Percentiles rank a stretch among this genome's conserved stretches.
phyloP scores from a whole-genome alignment of 129 eudicot genomes.

The Deinandra increscens region DNA sequence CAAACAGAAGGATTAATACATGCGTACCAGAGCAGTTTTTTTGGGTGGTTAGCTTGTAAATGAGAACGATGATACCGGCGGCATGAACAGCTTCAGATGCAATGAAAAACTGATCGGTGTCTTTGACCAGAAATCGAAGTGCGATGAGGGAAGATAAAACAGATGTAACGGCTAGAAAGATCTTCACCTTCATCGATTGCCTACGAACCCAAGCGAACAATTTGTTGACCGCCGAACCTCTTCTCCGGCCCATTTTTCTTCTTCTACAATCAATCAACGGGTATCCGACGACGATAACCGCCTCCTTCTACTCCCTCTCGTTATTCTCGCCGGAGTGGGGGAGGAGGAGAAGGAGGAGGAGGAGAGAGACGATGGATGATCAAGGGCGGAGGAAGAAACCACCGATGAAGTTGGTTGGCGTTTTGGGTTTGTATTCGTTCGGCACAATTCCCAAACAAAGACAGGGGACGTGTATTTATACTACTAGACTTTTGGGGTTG shows the following conservation, averaged over 20 bases:
- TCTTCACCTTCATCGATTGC: conserved; percentile 70
- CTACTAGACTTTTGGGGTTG: background rate
- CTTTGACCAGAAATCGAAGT: conserved; percentile 49
- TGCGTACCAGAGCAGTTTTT: conserved; percentile 72
- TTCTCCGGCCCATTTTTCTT: conserved; percentile 50
- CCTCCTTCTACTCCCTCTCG: conserved; percentile 12
- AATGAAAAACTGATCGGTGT: conserved; percentile 62
- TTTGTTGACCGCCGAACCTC: conserved; percentile 67
- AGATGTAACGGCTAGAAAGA: conserved; percentile 43
- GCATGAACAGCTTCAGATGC: conserved; percentile 75
- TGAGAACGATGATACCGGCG: conserved; percentile 66
- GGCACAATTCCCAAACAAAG: background rate
- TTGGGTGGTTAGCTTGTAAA: conserved; percentile 72
- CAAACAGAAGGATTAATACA: background rate
- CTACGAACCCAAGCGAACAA: conserved; percentile 69
- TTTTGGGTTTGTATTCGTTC: conserved; percentile 16
- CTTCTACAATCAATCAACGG: background rate
- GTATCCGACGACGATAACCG: conserved; percentile 13
- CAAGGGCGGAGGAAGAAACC: conserved; percentile 27
- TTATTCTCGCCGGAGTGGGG: conserved; percentile 12
- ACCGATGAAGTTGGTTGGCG: conserved; percentile 18
- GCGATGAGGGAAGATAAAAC: conserved; percentile 49
- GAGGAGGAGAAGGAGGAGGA: background rate
- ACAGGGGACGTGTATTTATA: background rate
- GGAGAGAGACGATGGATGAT: conserved; percentile 1